phyloP scores from a whole-genome alignment of 176 grass and related monocot species.

The Aegilops sharonensis region DNA sequence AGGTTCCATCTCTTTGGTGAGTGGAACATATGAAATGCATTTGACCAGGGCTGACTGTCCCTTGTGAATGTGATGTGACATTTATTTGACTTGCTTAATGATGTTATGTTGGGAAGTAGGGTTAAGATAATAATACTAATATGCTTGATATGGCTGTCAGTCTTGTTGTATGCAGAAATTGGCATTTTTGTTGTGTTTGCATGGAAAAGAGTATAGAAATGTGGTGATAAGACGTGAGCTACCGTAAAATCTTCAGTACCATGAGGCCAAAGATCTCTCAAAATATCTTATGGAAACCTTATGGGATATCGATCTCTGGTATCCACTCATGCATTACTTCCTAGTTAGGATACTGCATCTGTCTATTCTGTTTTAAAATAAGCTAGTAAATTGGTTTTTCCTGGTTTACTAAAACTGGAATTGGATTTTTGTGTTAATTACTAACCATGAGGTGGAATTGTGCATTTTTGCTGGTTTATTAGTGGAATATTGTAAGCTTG shows the following conservation, averaged over 20 bases:
- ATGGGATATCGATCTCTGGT: slow-evolving; percentile 1
- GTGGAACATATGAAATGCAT: background rate
- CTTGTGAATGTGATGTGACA: background rate
- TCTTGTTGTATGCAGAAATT: background rate
- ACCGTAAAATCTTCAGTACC: slow-evolving; percentile 17
- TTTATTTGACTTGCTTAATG: background rate
- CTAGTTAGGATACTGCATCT: background rate
- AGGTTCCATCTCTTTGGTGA: slow-evolving; percentile 47
- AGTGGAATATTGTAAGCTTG: background rate
- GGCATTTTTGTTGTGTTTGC: background rate
- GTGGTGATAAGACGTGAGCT: background rate
- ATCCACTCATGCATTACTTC: background rate
- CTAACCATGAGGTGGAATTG: background rate
- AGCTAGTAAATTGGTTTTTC: background rate
- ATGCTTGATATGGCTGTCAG: background rate
- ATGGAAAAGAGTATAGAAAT: background rate
- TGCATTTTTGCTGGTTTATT: background rate
- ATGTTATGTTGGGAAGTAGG: slow-evolving; percentile 7
- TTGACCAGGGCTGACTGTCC: background rate
- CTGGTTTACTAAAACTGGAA: background rate
- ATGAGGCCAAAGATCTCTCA: slow-evolving; percentile 5
- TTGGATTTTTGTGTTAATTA: background rate
- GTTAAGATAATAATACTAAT: background rate
- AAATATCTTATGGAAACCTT: slow-evolving; percentile 11
- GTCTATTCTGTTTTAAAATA: background rate